Evolutionary conservation across 768 basidiomycete genomes (phyloP), one percentile per base, ranked within the genome.

Genomic region (Termitomyces sp.): DNA sequence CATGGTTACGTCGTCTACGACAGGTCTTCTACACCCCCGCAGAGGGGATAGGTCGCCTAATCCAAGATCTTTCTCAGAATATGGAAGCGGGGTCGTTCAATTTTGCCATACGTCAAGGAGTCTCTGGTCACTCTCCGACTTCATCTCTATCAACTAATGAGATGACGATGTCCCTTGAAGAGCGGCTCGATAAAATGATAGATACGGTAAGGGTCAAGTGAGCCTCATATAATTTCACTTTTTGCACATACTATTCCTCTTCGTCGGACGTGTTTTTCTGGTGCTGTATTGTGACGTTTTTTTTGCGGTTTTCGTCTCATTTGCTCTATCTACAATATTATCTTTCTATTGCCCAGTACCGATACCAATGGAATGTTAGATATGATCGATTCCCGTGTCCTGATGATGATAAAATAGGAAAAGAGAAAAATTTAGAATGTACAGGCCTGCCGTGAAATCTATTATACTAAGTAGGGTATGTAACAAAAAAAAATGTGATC

Each of bases 41-140:
- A 24, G 81, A 84, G 42, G 86, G 92, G 60, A 92, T 94, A 68
- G 89, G 88, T 43, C 88, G 85, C 63, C 78, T 94, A 58, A 91
- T 94, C 57, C 92, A 94, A 67, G 84, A 74, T 64, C 82, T 94
- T 67, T 92, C 91, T 47, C 86, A 86, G 68, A 87, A 85, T 32
- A 84, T 85, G 76, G 92, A 94, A 61, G 78, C 89, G 42, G 92
- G 90, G 46, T 87, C 90, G 37, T 92, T 92, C 77, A 92, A 92
- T 66, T 83, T 92, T 61, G 60, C 61, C 48, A 66, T 69, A 43
- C 75, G 62, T 63, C 62, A 56, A 57, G 61, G 57, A 3, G 29
- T 42, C 22, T 62, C 56, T 66, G 74, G 75, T 52, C 85, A 85
- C 62, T 86, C 89, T 20, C 71, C 79, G 18, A 75, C 87, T 27